Evolutionary conservation across 177 flowering plant species (phyloP).

Genomic region (Vitis hybrid): DNA sequence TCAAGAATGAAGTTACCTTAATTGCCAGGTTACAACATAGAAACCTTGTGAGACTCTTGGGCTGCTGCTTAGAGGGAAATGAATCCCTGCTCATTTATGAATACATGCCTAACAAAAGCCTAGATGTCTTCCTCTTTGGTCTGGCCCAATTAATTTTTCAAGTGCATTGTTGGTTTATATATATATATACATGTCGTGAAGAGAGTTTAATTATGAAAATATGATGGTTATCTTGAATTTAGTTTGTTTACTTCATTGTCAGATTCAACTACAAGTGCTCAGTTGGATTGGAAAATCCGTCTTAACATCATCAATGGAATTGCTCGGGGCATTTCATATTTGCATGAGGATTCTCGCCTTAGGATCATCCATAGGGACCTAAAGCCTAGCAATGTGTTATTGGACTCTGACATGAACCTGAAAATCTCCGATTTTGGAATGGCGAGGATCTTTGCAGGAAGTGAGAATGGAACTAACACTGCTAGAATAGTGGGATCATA

Average conservation of each 20-base stretch:
- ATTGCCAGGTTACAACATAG: not conserved
- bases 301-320: too few species aligned
- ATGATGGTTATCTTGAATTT: too few species aligned
- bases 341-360: too few species aligned
- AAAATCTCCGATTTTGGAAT: not conserved
- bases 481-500: not conserved
- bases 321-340: too few species aligned
- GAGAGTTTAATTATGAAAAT: too few species aligned
- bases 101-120: conserved; percentile 22
- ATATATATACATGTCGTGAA: too few species aligned
- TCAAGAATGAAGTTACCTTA: not conserved
- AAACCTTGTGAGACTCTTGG: conserved; percentile 28
- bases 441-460: not conserved
- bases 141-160: not conserved
- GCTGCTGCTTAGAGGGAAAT: conserved; percentile 15
- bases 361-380: conserved; percentile 1
- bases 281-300: too few species aligned
- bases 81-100: conserved; percentile 26
- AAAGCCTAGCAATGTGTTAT: not conserved
- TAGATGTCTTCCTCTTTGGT: conserved; percentile 29
- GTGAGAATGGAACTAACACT: not conserved
- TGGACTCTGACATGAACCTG: not conserved
- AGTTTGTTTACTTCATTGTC: too few species aligned
- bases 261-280: too few species aligned
- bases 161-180: too few species aligned